These are phyloP conservation scores for Neurospora tetrasperma DNA, from an alignment of 495 filamentous ascomycete genomes.

Conservation along the genomic window DNA sequence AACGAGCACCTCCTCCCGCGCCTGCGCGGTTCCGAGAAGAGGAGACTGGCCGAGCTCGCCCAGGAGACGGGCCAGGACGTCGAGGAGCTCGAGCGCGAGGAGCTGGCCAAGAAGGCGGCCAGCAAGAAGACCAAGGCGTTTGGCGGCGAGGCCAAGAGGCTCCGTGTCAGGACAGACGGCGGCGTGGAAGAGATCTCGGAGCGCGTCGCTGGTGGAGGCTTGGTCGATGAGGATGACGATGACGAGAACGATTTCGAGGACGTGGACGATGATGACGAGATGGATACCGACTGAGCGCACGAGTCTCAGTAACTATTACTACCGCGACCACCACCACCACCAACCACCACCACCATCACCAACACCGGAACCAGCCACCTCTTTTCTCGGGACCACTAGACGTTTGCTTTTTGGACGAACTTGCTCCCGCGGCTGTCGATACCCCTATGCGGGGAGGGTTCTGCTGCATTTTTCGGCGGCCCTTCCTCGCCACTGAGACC, in stretches of 20 bases:
- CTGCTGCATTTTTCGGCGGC: not conserved
- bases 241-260: conserved; percentile 45
- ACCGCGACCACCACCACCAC: not conserved
- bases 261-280: conserved; percentile 37
- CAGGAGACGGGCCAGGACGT: conserved; percentile 39
- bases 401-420: not conserved
- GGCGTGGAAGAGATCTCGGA: conserved; percentile 47
- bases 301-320: not conserved
- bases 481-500: not conserved
- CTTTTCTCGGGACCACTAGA: not conserved
- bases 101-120: conserved; percentile 17
- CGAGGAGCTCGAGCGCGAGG: conserved; percentile 44
- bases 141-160: conserved; percentile 52
- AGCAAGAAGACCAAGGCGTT: conserved; percentile 40
- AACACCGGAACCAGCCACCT: not conserved
- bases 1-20: conserved; percentile 79
- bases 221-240: conserved; percentile 26
- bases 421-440: not conserved
- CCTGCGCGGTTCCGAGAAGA: conserved; percentile 47
- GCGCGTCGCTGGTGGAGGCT: conserved; percentile 7
- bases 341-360: not conserved
- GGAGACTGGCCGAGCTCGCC: conserved; percentile 38
- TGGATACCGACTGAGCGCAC: conserved; percentile 56
- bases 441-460: not conserved
- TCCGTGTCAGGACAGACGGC: conserved; percentile 54